phyloP scores from a whole-genome alignment of 1,284 basidiomycete species.

The Ceratorhiza oryzae-sativae region DNA sequence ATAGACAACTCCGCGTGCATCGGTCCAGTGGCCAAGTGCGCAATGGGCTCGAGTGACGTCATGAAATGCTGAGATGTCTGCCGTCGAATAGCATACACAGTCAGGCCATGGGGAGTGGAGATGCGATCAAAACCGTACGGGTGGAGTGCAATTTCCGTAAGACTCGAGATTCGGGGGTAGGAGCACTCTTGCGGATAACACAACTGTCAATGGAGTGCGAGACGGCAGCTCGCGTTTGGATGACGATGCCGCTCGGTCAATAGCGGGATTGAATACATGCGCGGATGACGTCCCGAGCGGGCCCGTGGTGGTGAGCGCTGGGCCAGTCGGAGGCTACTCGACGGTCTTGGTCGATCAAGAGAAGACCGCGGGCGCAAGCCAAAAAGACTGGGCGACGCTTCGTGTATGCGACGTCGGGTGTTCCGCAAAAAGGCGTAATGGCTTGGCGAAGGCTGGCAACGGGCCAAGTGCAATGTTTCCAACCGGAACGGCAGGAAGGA shows the following conservation, averaged over 20 bases:
- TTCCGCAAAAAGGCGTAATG: background rate
- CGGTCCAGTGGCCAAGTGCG: background rate
- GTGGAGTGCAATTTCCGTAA: slow-evolving; percentile 10
- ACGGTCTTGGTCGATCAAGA: slow-evolving; percentile 6
- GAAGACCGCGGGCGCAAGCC: no score
- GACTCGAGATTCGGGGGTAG: background rate
- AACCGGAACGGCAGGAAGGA: no score
- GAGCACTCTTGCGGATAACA: background rate
- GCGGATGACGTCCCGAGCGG: slow-evolving; percentile 7
- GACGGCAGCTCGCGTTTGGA: background rate
- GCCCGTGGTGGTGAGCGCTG: background rate
- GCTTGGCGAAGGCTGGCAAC: background rate
- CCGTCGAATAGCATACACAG: background rate
- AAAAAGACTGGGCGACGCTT: slow-evolving; percentile 21
- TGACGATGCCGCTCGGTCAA: background rate
- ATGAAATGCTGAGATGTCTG: slow-evolving; percentile 13
- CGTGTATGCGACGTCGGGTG: slow-evolving; percentile 8
- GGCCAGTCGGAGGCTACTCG: slow-evolving; percentile 8
- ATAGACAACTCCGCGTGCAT: background rate
- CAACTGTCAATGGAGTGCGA: background rate
- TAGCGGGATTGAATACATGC: background rate
- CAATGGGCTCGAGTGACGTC: slow-evolving; percentile 16
- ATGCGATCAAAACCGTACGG: background rate
- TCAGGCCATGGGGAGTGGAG: background rate
- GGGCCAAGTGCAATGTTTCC: background rate